These are phyloP conservation scores for Naganishia sp. DNA, from an alignment of 1,284 basidiomycete genomes.

Conservation along the genomic window DNA sequence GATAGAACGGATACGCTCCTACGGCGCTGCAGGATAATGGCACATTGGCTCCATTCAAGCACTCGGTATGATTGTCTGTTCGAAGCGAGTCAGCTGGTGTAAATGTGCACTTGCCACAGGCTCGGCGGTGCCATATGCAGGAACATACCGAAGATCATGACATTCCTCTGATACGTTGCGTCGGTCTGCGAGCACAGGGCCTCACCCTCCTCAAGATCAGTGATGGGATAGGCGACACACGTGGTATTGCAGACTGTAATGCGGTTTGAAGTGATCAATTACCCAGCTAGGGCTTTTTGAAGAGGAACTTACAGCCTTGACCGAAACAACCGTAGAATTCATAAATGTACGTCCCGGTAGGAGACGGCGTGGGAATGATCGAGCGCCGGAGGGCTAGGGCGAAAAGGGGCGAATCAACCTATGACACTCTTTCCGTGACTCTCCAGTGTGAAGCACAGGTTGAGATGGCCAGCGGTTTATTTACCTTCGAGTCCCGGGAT, in stretches of 20 bases:
- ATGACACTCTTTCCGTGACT: neutral
- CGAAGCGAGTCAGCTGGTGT: neutral
- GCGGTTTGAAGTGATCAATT: neutral
- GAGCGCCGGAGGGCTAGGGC: slow-evolving; percentile 7
- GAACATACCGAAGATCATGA: slow-evolving; percentile 19
- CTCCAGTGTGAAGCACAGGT: neutral
- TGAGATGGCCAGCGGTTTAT: neutral
- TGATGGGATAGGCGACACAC: slow-evolving; percentile 7
- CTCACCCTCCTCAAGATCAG: slow-evolving; percentile 9
- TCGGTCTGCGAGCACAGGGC: slow-evolving; percentile 10
- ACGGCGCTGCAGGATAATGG: slow-evolving; percentile 2
- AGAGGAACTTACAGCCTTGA: slow-evolving; percentile 10
- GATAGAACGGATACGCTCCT: slow-evolving; percentile 22
- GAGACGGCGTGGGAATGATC: slow-evolving; percentile 15
- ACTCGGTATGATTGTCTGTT: slow-evolving; percentile 24
- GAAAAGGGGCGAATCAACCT: neutral
- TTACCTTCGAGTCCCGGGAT: slow-evolving; percentile 19
- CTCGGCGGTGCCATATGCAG: neutral
- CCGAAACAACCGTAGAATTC: slow-evolving; percentile 27
- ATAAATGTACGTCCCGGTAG: slow-evolving; percentile 19
- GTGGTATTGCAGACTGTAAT: slow-evolving; percentile 20
- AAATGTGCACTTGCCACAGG: no score
- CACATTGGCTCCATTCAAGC: slow-evolving; percentile 23
- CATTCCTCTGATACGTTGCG: slow-evolving; percentile 20
- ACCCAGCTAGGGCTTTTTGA: neutral